Percentiles rank a stretch among this genome's conserved stretches.
These are phyloP conservation scores for Kalanchoe fedtschenkoi DNA, from an alignment of 164 flowering plant genomes.

Conservation along the genomic window DNA sequence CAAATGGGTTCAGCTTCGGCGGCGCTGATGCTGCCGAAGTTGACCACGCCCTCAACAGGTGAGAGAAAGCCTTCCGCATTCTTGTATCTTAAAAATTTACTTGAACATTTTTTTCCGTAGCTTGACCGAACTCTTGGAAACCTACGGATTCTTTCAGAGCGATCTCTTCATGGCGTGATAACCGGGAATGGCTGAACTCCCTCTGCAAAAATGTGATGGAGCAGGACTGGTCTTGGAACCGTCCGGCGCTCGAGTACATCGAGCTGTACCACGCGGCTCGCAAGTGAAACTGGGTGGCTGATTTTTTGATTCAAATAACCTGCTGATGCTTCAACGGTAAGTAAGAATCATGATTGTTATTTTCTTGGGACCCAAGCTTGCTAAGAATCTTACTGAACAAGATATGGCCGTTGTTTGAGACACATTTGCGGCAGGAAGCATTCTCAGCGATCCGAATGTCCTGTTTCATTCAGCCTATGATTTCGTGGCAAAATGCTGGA, in stretches of 20 bases:
- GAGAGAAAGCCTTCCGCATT: constrained; percentile 7
- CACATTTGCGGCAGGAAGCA: too few relatives aligned
- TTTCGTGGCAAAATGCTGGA: too few relatives aligned
- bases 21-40: constrained; percentile 81
- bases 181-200: constrained; percentile 65
- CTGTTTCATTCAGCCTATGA: too few relatives aligned
- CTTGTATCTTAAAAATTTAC: not conserved
- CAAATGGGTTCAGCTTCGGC: constrained; percentile 89
- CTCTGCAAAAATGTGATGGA: constrained; percentile 86
- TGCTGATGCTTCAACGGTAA: not conserved
- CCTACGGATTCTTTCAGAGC: constrained; percentile 47
- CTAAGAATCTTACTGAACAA: too few relatives aligned
- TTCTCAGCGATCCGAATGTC: too few relatives aligned
- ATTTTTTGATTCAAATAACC: not conserved
- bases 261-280: constrained; percentile 84
- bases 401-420: too few relatives aligned
- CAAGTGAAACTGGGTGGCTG: constrained; percentile 24
- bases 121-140: not conserved
- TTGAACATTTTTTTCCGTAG: not conserved
- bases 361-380: not conserved
- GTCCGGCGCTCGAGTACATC: constrained; percentile 88
- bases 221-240: constrained; percentile 99
- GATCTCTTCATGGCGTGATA: constrained; percentile 70
- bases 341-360: not conserved
- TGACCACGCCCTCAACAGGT: constrained; percentile 96